Evolutionary conservation across 495 filamentous ascomycete species (phyloP).

Genomic region (Evansstolkia leycettana): DNA sequence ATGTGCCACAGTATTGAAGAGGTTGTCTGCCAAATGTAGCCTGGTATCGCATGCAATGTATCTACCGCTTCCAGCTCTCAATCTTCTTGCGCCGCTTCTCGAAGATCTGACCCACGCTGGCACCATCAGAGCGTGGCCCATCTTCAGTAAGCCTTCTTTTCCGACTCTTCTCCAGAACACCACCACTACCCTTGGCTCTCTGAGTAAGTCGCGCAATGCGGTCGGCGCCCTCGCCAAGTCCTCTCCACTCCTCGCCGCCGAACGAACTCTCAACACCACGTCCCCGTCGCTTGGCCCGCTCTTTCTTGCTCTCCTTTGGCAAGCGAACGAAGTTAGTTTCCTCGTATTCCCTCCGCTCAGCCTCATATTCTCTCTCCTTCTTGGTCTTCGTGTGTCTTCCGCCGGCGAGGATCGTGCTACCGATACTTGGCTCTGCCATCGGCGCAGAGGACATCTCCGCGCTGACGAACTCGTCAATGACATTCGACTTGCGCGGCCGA

Average conservation of each 20-base stretch:
- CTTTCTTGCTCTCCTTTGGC: conserved; percentile 71
- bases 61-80: conserved; percentile 42
- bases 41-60: conserved; percentile 1
- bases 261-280: conserved; percentile 41
- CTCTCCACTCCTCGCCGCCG: conserved; percentile 78
- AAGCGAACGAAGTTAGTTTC: conserved; percentile 78
- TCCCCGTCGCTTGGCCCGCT: conserved; percentile 38
- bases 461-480: conserved; percentile 75
- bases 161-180: conserved; percentile 63
- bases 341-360: conserved; percentile 65
- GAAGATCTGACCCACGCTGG: conserved; percentile 53
- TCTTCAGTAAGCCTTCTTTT: conserved; percentile 55
- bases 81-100: conserved; percentile 63
- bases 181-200: conserved; percentile 35
- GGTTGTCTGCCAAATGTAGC: conserved; percentile 1
- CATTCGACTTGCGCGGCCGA: conserved; percentile 48
- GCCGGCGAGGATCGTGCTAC: conserved; percentile 60
- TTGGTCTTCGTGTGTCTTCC: conserved; percentile 64
- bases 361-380: conserved; percentile 55
- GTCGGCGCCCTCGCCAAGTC: conserved; percentile 66
- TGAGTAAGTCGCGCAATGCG: conserved; percentile 62
- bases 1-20: too few relatives aligned
- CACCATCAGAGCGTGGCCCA: conserved; percentile 43
- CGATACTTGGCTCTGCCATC: conserved; percentile 68
- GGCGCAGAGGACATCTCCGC: conserved; percentile 70